phyloP scores from a whole-genome alignment of 2,329 filamentous ascomycete genomes.

The Colletotrichum viniferum region DNA sequence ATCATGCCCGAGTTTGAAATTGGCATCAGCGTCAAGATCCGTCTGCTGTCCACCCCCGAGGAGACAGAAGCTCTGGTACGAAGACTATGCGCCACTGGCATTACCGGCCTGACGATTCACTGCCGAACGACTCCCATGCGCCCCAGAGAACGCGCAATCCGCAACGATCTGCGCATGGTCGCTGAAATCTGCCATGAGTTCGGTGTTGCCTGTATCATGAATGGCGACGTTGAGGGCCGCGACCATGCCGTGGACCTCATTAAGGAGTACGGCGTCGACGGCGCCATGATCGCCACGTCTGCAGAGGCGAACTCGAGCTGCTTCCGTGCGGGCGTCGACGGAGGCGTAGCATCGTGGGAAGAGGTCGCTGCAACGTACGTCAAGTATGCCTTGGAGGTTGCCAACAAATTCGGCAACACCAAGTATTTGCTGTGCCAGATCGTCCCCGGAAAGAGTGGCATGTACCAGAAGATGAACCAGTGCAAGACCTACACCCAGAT shows the following conservation, averaged over 20 bases:
- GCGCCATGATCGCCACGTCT: constrained; percentile 94
- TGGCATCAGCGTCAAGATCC: constrained; percentile 96
- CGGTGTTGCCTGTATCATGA: constrained; percentile 93
- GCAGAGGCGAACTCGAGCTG: constrained; percentile 92
- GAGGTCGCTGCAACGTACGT: constrained; percentile 81
- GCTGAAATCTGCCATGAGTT: constrained; percentile 78
- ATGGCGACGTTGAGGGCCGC: constrained; percentile 83
- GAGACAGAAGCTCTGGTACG: constrained; percentile 80
- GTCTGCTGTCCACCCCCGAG: constrained; percentile 78
- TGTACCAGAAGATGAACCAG: constrained; percentile 64
- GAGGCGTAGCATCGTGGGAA: constrained; percentile 75
- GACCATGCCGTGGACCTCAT: constrained; percentile 76
- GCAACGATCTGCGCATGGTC: constrained; percentile 85
- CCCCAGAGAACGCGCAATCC: constrained; percentile 84
- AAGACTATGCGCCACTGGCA: constrained; percentile 82
- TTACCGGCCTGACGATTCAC: constrained; percentile 90
- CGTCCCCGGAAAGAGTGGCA: constrained; percentile 77
- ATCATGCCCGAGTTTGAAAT: constrained; percentile 82
- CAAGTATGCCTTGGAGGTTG: constrained; percentile 71
- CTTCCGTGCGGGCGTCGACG: constrained; percentile 73
- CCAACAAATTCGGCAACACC: constrained; percentile 90
- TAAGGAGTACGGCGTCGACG: constrained; percentile 82
- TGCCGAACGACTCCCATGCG: constrained; percentile 97
- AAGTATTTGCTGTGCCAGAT: constrained; percentile 89
- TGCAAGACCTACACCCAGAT: constrained; percentile 75